phyloP scores from a whole-genome alignment of 2,329 filamentous ascomycete genomes.

The Epichloe uncinata region DNA sequence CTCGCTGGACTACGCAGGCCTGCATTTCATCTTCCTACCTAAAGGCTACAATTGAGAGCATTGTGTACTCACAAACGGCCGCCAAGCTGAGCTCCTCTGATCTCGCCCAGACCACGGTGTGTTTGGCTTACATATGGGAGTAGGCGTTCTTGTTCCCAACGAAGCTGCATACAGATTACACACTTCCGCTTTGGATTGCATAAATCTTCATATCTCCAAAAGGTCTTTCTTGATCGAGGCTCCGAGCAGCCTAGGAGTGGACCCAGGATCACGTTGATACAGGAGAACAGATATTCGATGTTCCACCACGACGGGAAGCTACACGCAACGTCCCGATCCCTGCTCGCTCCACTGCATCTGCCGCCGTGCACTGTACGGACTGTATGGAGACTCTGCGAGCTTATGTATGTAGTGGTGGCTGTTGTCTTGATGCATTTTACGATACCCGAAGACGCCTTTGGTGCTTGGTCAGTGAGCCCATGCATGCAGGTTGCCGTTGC shows the following conservation, averaged over 20 bases:
- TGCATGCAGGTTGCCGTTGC: not conserved
- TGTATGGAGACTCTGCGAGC: not conserved
- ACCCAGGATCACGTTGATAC: not conserved
- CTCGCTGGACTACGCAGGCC: too few species aligned
- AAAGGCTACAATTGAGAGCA: too few species aligned
- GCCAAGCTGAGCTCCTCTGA: too few species aligned
- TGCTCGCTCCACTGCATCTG: not conserved
- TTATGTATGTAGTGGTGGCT: not conserved
- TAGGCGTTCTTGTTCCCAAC: not conserved
- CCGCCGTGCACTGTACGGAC: not conserved
- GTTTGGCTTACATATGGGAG: too few species aligned
- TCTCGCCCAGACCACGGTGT: not conserved
- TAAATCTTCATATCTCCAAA: not conserved
- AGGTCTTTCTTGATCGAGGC: not conserved
- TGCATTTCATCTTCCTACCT: too few species aligned
- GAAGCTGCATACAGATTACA: not conserved
- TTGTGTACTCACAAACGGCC: too few species aligned
- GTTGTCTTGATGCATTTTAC: slow-evolving; percentile 1
- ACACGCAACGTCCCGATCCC: slow-evolving; percentile 4
- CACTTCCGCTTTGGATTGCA: not conserved
- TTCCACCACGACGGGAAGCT: slow-evolving; percentile 1
- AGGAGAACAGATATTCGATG: not conserved
- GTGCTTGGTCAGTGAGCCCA: not conserved
- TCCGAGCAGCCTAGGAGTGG: not conserved
- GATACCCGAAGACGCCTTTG: slow-evolving; percentile 1